phyloP scores from a whole-genome alignment of 1,284 basidiomycete genomes.

The Microbotryum lychnidis-dioicae region DNA sequence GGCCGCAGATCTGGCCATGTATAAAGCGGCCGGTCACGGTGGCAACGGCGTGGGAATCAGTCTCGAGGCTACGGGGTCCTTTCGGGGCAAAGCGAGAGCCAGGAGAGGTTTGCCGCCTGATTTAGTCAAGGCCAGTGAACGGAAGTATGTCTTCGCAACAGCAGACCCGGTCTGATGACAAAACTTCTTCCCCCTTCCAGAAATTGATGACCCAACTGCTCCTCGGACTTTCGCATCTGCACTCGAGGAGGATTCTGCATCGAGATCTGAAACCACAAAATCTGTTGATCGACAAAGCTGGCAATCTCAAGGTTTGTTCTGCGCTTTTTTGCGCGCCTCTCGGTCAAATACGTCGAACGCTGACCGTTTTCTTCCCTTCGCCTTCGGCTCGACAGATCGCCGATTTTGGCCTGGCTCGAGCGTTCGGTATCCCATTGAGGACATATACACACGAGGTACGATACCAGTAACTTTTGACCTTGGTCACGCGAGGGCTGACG shows the following conservation, averaged over 20 bases:
- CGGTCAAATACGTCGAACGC: not conserved
- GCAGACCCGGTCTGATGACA: not conserved
- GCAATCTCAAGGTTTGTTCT: slow-evolving; percentile 62
- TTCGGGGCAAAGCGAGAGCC: slow-evolving; percentile 16
- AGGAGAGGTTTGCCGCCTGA: slow-evolving; percentile 22
- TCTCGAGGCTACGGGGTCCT: slow-evolving; percentile 41
- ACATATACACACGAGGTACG: slow-evolving; percentile 95
- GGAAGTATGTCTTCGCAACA: not conserved
- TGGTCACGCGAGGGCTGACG: not conserved
- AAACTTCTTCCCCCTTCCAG: slow-evolving; percentile 37
- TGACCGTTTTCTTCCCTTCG: no score
- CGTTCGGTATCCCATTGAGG: slow-evolving; percentile 94
- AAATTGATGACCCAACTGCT: slow-evolving; percentile 84
- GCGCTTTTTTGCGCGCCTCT: not conserved
- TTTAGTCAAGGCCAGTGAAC: slow-evolving; percentile 17
- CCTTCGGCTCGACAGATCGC: slow-evolving; percentile 49
- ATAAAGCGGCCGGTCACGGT: slow-evolving; percentile 18
- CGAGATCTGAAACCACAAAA: slow-evolving; percentile 98
- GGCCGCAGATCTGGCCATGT: slow-evolving; percentile 12
- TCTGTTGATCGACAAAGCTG: slow-evolving; percentile 79
- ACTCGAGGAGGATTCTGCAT: slow-evolving; percentile 91
- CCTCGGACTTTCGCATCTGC: slow-evolving; percentile 86
- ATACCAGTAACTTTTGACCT: slow-evolving; percentile 9
- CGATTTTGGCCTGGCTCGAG: slow-evolving; percentile 92
- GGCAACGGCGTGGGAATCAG: slow-evolving; percentile 55